Evolutionary conservation across 331 rosid species (phyloP), one percentile per base, ranked within the genome.

Genomic region (Arachis monticola): DNA sequence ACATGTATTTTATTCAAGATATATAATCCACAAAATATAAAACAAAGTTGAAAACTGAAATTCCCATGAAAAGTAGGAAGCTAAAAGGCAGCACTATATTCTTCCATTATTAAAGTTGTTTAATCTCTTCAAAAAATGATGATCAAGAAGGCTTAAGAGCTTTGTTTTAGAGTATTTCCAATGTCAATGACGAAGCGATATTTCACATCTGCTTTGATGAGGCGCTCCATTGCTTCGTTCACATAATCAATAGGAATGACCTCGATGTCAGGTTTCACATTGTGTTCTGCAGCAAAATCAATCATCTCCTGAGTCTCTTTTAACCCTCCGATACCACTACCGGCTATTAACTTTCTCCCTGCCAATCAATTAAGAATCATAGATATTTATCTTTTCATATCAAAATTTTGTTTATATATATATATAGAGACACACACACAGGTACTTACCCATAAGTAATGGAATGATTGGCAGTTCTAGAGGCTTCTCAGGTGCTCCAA

Each of bases 101-200:
- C 46, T 14, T 22, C 41, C 41, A 47, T 48, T 12, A 13, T 50
- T 4, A 14, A 1, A 1, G 53, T 48, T 48, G n/a, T 48, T 48
- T 8, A 46, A 46, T 10, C 7, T 7, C 5, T 11, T 51, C 6
- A 1, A 6, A 11, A 51, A 11, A 10, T 3, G 12, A 1, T 2
- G 5, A 11, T 1, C 7, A 10, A 12, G 2, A 1, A 50, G 8
- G 2, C 44, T 56, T 7, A 78, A 69, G 52, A 30, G 65, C 46
- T 56, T 59, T 56, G 12, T 64, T 80, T 64, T 5, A 74, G 31
- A 0, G 71, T 81, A 74, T 87, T 87, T 7, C 72, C 88, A 6
- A 84, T 77, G 74, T 87, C 88, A 42, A 87, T 84, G 47, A 87
- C 88, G 12, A 87, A 87, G 7, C 86, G 80, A 70, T 81, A 87